Conservation (phyloP, 352 stramenopile genomes). For the Globisporangium middletonii region DNA sequence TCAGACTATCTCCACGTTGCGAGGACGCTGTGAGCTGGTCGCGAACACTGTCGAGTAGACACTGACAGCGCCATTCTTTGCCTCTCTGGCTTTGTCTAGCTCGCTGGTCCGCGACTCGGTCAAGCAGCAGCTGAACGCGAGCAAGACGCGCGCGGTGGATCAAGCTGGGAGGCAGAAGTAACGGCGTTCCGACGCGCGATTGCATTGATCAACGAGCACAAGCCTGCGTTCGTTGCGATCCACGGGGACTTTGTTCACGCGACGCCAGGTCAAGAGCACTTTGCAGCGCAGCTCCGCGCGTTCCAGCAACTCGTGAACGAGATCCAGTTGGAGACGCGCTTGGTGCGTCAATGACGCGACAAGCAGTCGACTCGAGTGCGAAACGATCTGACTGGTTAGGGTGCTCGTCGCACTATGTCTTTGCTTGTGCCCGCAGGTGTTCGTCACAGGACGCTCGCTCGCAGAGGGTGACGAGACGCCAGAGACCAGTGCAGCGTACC, state of each 20-base stretch:
- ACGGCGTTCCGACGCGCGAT: constrained; percentile 41
- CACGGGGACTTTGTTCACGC: constrained; percentile 58
- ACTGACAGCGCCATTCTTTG: not conserved
- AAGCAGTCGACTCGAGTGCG: not conserved
- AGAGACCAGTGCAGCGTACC: constrained; percentile 1
- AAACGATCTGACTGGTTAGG: no score
- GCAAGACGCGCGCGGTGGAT: constrained; percentile 32
- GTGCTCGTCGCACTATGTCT: not conserved
- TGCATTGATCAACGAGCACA: constrained; percentile 34
- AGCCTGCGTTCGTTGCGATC: constrained; percentile 60
- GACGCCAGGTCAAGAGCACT: constrained; percentile 27
- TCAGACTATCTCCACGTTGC: not conserved
- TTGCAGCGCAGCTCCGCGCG: constrained; percentile 31
- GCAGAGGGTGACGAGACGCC: constrained; percentile 8
- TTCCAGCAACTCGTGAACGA: constrained; percentile 64
- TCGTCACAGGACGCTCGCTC: constrained; percentile 33
- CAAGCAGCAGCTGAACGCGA: constrained; percentile 23
- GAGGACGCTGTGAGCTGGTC: not conserved
- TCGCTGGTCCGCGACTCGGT: constrained; percentile 46
- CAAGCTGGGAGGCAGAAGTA: constrained; percentile 36
- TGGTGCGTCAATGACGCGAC: constrained; percentile 29
- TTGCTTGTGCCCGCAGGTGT: constrained; percentile 25
- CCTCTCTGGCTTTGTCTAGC: constrained; percentile 15
- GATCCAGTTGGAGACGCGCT: constrained; percentile 41
- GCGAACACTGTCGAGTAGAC: not conserved